Evolutionary conservation across 768 basidiomycete genomes (phyloP), one percentile per base, ranked within the genome.

Genomic region (Lentinula boryana): DNA sequence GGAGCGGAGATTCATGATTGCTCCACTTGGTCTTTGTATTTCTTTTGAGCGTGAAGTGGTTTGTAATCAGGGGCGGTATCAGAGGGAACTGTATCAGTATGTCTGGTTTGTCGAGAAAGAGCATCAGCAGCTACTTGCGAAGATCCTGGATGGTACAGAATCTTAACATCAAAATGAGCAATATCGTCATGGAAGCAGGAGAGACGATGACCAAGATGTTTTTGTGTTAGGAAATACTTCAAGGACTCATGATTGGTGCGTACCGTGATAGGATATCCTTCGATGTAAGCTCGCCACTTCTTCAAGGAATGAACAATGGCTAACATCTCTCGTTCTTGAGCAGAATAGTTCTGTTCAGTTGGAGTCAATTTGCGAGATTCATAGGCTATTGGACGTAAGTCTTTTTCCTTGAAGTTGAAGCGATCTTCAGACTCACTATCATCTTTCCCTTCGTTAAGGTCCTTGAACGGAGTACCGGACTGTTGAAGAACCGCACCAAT

Each of bases 191-290:
- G 48, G 52, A 68, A 68, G 21, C 64, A 63, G 35, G 66, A 57
- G 36, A 68, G 68, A 27, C 65, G 60, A 48, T 62, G 63, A 38
- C 66, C 65, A 46, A 66, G 66, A 32, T 68, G 62, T 41, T 56
- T 59, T 60, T 64, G 63, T 53, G 61, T 64, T 32, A 32, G 62
- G 57, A 65, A 66, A 21, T 67, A 67, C 43, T 66, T 65, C 41
- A 67, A 58, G 15, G 65, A 67, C 53, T 68, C 63, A 41, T 69
- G 66, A 49, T 69, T 65, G 23, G 68, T 64, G 48, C 62, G 58
- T 23, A 68, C 66, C 43, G 65, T 48, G 38, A 66, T 65, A 0
- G 65, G 67, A 16, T 65, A 65, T 15, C 67, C 67, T 53, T 66
- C 65, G 50, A 68, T 62, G 50, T 64, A 68, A 0, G 57, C 60